A percentile compares a stretch with the other conserved stretches of the same genome.
These are phyloP conservation scores for Lathyrus aphaca DNA, from an alignment of 306 rosid species.

Conservation along the genomic window DNA sequence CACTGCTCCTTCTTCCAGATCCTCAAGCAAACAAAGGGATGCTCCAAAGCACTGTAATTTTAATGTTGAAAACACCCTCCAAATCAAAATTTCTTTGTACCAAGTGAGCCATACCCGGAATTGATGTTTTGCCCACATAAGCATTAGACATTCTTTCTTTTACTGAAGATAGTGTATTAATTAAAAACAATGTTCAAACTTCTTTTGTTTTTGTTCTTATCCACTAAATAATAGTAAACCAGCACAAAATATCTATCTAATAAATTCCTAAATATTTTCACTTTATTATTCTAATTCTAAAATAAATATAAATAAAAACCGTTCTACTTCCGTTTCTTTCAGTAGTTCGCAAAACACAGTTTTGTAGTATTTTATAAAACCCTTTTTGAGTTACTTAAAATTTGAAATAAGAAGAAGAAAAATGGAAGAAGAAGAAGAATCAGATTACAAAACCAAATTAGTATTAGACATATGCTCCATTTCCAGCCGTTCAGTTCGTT, in stretches of 20 bases:
- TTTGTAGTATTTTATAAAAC: conserved; percentile 23
- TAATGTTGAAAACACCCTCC: too few relatives aligned
- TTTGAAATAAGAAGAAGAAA: conserved; percentile 38
- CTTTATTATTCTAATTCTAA: conserved; percentile 41
- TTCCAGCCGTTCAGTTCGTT: conserved; percentile 51
- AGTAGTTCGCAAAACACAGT: conserved; percentile 14
- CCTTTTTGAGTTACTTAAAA: conserved; percentile 35
- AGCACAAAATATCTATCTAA: conserved; percentile 43
- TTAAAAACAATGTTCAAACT: too few relatives aligned
- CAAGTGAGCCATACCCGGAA: too few relatives aligned
- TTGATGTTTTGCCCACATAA: too few relatives aligned
- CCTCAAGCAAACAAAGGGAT: too few relatives aligned
- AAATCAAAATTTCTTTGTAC: too few relatives aligned
- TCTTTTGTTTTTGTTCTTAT: too few relatives aligned
- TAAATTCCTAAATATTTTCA: conserved; percentile 56
- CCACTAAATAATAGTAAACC: conserved; percentile 34
- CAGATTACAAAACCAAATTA: conserved; percentile 65
- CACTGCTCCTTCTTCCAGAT: too few relatives aligned
- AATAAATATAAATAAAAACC: conserved; percentile 45
- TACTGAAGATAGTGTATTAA: too few relatives aligned
- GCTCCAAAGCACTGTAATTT: too few relatives aligned
- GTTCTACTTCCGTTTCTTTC: conserved; percentile 53
- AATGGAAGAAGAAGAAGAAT: conserved; percentile 59
- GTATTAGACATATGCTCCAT: conserved; percentile 76
- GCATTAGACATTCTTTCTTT: too few relatives aligned